These are phyloP conservation scores for Cyberlindnera xylosilytica DNA, from an alignment of 805 yeast species.

Conservation along the genomic window DNA sequence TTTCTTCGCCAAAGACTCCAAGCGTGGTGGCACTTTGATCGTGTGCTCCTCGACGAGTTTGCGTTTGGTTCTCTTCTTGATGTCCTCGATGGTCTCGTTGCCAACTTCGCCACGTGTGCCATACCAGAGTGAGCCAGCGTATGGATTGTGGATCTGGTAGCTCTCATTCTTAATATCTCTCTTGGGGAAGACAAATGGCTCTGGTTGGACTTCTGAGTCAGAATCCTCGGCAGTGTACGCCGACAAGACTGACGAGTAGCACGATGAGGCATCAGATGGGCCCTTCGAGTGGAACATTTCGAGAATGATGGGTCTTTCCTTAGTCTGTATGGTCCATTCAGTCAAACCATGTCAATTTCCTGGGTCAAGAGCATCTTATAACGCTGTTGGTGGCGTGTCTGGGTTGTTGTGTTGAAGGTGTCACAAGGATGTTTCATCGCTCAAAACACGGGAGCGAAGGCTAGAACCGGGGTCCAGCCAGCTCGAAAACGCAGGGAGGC, in stretches of 20 bases:
- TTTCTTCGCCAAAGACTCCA: constrained; percentile 28
- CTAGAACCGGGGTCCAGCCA: not conserved
- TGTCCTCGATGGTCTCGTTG: constrained; percentile 32
- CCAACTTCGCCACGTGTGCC: constrained; percentile 33
- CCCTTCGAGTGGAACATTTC: constrained; percentile 1
- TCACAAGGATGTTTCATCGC: constrained; percentile 1
- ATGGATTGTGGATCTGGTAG: constrained; percentile 33
- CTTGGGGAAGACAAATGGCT: not conserved
- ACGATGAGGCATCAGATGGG: constrained; percentile 9
- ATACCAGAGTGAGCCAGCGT: constrained; percentile 42
- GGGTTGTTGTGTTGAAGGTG: not conserved
- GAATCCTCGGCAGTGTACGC: not conserved
- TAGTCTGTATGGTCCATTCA: too few species aligned
- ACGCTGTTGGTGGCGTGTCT: not conserved
- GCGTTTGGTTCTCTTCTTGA: constrained; percentile 24
- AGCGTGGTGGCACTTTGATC: constrained; percentile 22
- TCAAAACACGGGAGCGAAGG: not conserved
- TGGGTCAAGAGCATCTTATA: not conserved
- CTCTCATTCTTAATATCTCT: not conserved
- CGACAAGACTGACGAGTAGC: constrained; percentile 10
- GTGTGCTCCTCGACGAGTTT: constrained; percentile 7
- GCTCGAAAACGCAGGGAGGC: not conserved
- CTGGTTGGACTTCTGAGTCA: not conserved
- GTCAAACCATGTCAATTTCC: too few species aligned
- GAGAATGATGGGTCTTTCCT: not conserved